A percentile compares a stretch with the other conserved stretches of the same genome.
Conservation (phyloP, 1,284 basidiomycete species). For the Boletus holoroseus region DNA sequence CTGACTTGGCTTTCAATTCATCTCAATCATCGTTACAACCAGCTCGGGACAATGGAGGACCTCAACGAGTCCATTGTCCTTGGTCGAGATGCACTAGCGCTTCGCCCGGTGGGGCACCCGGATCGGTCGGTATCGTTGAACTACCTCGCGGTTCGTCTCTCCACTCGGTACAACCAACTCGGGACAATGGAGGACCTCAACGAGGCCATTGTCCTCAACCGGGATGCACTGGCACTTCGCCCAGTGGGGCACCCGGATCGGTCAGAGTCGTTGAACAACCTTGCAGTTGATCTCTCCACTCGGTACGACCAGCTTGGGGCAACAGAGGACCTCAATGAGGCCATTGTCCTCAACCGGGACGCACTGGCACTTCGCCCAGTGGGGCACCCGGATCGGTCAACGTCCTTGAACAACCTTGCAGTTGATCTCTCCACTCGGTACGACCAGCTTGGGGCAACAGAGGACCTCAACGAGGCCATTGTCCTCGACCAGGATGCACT, state of each 20-base stretch:
- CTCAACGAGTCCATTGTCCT: not conserved
- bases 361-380: not conserved
- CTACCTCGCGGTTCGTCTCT: not conserved
- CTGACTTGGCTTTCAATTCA: not conserved
- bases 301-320: not conserved
- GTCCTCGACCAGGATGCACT: no score
- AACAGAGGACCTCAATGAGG: not conserved
- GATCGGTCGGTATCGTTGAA: not conserved
- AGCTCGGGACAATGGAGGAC: not conserved
- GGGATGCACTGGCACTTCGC: not conserved
- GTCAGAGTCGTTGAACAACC: not conserved
- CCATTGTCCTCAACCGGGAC: not conserved
- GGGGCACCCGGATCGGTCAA: not conserved
- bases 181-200: not conserved
- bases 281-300: not conserved
- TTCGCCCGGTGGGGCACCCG: not conserved
- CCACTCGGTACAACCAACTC: not conserved
- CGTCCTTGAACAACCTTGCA: not conserved
- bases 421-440: not conserved
- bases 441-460: no score
- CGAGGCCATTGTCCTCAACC: not conserved
- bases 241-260: not conserved
- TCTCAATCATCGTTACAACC: not conserved
- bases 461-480: no score
- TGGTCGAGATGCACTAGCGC: not conserved